Evolutionary conservation across 2,329 filamentous ascomycete species (phyloP), one percentile per base, ranked within the genome.

Genomic region (Penicillium olsonii): DNA sequence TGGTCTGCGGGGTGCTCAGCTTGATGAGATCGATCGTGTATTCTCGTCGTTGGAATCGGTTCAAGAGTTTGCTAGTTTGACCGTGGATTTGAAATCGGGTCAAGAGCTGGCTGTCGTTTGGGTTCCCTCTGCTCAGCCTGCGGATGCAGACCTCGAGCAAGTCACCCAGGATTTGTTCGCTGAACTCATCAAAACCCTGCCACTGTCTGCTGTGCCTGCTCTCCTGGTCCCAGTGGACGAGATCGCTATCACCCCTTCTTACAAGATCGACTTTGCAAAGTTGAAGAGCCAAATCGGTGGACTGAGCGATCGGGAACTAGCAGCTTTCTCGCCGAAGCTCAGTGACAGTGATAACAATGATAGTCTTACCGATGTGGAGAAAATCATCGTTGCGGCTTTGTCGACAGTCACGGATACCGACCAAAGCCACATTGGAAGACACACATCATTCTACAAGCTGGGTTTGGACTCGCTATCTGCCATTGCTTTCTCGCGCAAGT

Each of bases 381-480:
- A 53, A 1, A 55, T 63, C 0, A 75, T 95, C 45, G 82, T 81
- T 1, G 55, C 73, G 0, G 71, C 78, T 1, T 69, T 95, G 6
- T 73, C 81, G 0, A 59, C 75, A 5, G 71, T 78, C 0, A 74
- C 86, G 2, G 64, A 71, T 0, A 63, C 82, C 1, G 62, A 79
- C 0, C 48, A 63, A 3, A 58, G 66, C 1, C 69, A 75, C 0
- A 75, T 95, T 31, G 73, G 70, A 9, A 80, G 81, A 26, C 85
- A 84, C 71, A 86, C 84, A 0, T 90, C 90, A 0, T 87, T 96
- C 52, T 84, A 87, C 47, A 82, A 80, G n/a, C 68, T 95, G 2
- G 92, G 92, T 0, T 68, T 96, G 5, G 90, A 96, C 65, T 95
- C 91, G 0, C 83, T 96, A 20, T 87, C 86, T 7, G 89, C 88